Base-by-base conservation (phyloP, 441 rosid genomes). In the Gossypium gossypioides region DNA sequence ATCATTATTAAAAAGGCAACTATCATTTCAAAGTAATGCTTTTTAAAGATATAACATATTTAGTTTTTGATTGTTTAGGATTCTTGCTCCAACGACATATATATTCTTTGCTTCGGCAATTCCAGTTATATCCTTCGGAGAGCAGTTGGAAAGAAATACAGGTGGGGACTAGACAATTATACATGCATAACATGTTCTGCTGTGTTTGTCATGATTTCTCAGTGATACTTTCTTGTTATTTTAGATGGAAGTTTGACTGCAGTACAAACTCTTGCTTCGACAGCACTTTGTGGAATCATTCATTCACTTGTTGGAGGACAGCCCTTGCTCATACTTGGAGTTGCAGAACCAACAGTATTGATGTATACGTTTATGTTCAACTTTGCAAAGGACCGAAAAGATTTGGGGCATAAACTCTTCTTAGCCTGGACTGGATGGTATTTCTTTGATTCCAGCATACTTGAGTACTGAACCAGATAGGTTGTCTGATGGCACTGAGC, bases 341-440 rank as follows among this genome's bases (percentile, higher is more conserved):
- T 89, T 48, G 96, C 96, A 58, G 96, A 89, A 75, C 96, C 96
- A 73, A 89, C 96, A 6, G 96, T 89, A 32, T 77, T 89, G 83
- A 89, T 86, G 95, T 89, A 89, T 54, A 87, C 88, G 9, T 89
- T 89, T 79, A 87, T 89, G 95, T 89, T 79, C 80, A 70, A 84
- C 75, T 89, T 89, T 84, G 92, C 72, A 0, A 89, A 89, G 83
- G 96, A 86, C 76, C 82, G 86, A 61, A 85, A 86, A 69, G 92
- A 89, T 80, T 81, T 89, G 85, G 96, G 92, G 63, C 84, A 78
- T 72, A 72, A 82, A 27, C 87, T 89, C 44, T 88, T 89, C 85
- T 83, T 89, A 75, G 96, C 96, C 51, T 89, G 95, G 95, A 79
- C 92, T 48, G 96, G 87, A 83, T 89, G 96, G 96, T 89, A 86